A percentile compares a stretch with the other conserved stretches of the same genome.
These are phyloP conservation scores for Dorcoceras hygrometricum DNA, from an alignment of 257 asterid genomes.

Conservation along the genomic window DNA sequence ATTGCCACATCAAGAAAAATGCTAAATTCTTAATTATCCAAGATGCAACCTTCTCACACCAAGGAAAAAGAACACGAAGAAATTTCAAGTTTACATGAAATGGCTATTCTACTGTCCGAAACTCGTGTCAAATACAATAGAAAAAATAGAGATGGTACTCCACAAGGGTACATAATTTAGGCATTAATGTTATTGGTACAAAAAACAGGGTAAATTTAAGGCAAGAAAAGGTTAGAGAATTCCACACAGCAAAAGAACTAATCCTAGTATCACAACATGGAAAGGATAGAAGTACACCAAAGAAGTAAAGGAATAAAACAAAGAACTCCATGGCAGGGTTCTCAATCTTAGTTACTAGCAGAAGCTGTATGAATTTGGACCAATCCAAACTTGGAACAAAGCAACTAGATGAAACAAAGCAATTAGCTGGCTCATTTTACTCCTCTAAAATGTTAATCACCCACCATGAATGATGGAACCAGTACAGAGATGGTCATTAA, in stretches of 20 bases:
- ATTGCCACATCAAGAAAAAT: background rate
- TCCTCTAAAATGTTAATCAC: no score
- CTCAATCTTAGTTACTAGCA: background rate
- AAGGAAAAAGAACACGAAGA: no score
- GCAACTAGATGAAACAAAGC: background rate
- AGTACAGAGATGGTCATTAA: background rate
- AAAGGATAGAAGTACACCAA: background rate
- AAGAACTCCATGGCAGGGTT: background rate
- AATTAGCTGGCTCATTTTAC: background rate
- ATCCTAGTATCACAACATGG: background rate
- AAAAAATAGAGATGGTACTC: background rate
- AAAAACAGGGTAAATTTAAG: background rate
- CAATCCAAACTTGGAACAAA: background rate
- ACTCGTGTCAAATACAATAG: background rate
- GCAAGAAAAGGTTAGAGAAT: background rate
- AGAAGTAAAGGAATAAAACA: background rate
- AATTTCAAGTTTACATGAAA: no score
- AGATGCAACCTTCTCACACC: background rate
- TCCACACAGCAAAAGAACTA: background rate
- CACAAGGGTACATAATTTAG: background rate
- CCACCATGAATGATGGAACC: background rate
- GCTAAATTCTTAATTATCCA: background rate
- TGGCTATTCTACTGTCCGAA: background rate
- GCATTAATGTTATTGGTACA: background rate
- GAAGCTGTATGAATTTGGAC: background rate